Base-by-base conservation (phyloP, 306 rosid genomes). In the Medicago arabica region DNA sequence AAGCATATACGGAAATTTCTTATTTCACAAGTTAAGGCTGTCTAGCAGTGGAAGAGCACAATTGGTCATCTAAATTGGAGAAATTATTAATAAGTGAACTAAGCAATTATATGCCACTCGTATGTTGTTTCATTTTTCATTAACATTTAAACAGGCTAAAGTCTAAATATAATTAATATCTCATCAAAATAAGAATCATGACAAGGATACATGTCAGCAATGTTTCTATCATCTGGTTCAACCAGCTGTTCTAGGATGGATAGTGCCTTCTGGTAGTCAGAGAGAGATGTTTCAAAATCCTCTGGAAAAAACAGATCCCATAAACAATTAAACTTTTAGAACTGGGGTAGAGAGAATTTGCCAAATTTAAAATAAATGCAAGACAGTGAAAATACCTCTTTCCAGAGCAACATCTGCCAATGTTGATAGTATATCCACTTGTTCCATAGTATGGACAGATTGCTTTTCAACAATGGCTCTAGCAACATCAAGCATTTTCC, bases 401-500 rank as follows among this genome's bases (percentile, higher is more conserved):
- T 96, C 97, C 76, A 92, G 63, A 49, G 99, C 90, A 75, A 96
- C 98, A 82, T 96, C 99, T 44, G 90, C 99, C 84, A 96, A 81
- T 71, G 98, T 79, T 59, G 98, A 92, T 69, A 96, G 76, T 82
- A 96, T 92, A 83, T 92, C 99, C 40, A 96, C 97, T 49, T 90
- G 93, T 84, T 90, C 93, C 85, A 92, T 75, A n/a, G 98, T 90
- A 59, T 92, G 87, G 67, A 61, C 83, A 3, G 92, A 79, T 59
- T 90, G 86, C 79, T 92, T 92, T 78, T 95, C 99, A 72, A 80
- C 92, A 76, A 95, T 95, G 68, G 97, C 99, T 88, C 99, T 87
- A 0, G 97, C 99, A 84, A 95, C 78, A 82, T 95, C 99, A 46
- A 95, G 93, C 97, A 90, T 95, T 87, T 95, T 95, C 99, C 99